Percentiles rank a stretch among this genome's conserved stretches.
Evolutionary conservation across 257 asterid genomes (phyloP).

Genomic region (Nemophila menziesii): DNA sequence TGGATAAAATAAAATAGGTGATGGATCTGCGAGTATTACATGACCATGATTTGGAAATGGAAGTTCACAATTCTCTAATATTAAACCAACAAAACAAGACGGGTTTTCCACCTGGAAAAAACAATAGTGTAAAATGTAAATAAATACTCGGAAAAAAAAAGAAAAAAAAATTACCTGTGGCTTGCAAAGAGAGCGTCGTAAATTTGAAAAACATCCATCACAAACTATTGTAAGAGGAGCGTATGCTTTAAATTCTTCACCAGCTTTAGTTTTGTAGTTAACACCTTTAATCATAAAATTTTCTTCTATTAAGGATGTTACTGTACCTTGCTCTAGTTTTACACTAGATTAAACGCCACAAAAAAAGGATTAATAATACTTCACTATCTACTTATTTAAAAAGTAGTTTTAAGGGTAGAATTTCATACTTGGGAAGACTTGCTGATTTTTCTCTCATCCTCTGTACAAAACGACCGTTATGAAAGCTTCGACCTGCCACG

Average conservation of each 20-base stretch:
- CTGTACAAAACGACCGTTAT: conserved; percentile 40
- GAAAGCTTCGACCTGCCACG: conserved; percentile 43
- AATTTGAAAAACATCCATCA: conserved; percentile 52
- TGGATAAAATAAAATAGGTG: conserved; percentile 42
- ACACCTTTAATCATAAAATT: conserved; percentile 37
- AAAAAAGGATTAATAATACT: not conserved
- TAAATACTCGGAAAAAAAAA: not conserved
- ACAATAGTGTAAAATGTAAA: not conserved
- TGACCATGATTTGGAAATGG: conserved; percentile 47
- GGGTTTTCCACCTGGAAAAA: conserved; percentile 34
- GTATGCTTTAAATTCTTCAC: conserved; percentile 24
- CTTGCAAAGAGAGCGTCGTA: conserved; percentile 38
- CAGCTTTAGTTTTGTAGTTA: conserved; percentile 27
- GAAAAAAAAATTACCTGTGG: conserved; percentile 25
- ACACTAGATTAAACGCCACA: conserved; percentile 20
- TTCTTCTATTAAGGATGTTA: conserved; percentile 41
- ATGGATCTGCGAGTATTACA: conserved; percentile 41
- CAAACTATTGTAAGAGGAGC: conserved; percentile 44
- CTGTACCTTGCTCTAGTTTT: conserved; percentile 42
- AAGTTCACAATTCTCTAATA: conserved; percentile 34
- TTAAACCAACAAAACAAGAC: conserved; percentile 41
- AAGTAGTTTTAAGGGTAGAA: not conserved
- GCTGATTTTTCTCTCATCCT: conserved; percentile 44
- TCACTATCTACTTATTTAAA: not conserved
- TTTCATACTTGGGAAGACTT: conserved; percentile 30